These are phyloP conservation scores for Coniochaeta pulveracea DNA, from an alignment of 2,329 filamentous ascomycete genomes.

Conservation along the genomic window DNA sequence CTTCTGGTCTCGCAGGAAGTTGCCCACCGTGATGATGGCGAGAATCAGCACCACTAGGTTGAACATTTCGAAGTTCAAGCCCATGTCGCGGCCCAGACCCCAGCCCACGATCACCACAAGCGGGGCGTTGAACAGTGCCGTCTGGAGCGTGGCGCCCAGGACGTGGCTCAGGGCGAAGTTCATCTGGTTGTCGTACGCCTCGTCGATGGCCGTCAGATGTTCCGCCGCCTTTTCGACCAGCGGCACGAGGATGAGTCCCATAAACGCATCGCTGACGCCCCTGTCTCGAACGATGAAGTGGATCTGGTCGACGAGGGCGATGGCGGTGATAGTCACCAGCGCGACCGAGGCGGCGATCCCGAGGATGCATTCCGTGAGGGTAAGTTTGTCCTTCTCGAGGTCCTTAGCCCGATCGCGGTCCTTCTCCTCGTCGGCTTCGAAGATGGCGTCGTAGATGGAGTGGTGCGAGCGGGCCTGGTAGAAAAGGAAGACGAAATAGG, in stretches of 20 bases:
- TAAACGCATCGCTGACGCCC: constrained; percentile 38
- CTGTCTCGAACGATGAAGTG: constrained; percentile 37
- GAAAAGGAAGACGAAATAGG: constrained; percentile 55
- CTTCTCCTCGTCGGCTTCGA: constrained; percentile 57
- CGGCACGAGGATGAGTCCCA: constrained; percentile 66
- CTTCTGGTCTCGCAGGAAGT: constrained; percentile 79
- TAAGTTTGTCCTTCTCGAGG: constrained; percentile 53
- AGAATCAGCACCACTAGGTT: constrained; percentile 74
- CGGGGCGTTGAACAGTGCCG: constrained; percentile 77
- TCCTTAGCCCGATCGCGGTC: constrained; percentile 55
- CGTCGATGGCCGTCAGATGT: constrained; percentile 73
- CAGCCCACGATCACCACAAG: constrained; percentile 76
- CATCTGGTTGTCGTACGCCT: constrained; percentile 75
- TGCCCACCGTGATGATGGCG: constrained; percentile 75
- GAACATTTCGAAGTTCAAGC: constrained; percentile 79
- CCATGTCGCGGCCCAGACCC: constrained; percentile 60
- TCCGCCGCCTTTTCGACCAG: constrained; percentile 81
- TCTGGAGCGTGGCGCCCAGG: constrained; percentile 79
- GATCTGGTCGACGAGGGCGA: constrained; percentile 65
- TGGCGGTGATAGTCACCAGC: constrained; percentile 62
- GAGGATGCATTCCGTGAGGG: constrained; percentile 59
- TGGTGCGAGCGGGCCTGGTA: constrained; percentile 74
- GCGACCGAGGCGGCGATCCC: constrained; percentile 53
- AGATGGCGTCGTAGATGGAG: constrained; percentile 63
- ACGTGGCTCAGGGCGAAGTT: constrained; percentile 81